Percentiles rank a stretch among this genome's conserved stretches.
Evolutionary conservation across 2,329 filamentous ascomycete species (phyloP).

Genomic region (Aspergillus unguis): DNA sequence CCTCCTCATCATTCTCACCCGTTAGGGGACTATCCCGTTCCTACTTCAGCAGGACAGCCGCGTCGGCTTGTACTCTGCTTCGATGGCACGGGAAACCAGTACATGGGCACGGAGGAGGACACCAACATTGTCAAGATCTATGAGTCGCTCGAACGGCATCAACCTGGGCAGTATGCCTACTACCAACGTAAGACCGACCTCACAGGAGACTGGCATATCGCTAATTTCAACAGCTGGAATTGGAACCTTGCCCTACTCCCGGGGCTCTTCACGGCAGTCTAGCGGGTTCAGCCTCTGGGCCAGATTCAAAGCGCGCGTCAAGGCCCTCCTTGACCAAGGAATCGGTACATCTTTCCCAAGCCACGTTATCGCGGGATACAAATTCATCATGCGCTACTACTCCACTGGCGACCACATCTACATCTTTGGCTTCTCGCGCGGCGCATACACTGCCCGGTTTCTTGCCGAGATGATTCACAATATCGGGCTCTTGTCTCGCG

Average conservation of each 20-base stretch:
- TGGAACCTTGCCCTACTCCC: constrained; percentile 9
- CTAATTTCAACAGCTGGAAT: constrained; percentile 4
- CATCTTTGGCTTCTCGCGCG: constrained; percentile 15
- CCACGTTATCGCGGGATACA: constrained; percentile 6
- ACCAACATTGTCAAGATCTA: constrained; percentile 15
- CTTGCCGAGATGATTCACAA: constrained; percentile 14
- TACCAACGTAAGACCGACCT: constrained; percentile 8
- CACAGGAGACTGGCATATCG: too few species aligned
- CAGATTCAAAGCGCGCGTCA: constrained; percentile 3
- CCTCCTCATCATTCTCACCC: background rate
- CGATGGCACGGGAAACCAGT: constrained; percentile 14
- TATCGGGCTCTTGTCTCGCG: constrained; percentile 44
- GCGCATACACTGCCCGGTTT: constrained; percentile 13
- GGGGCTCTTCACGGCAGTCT: constrained; percentile 1
- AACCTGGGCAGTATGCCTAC: constrained; percentile 7
- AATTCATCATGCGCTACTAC: constrained; percentile 12
- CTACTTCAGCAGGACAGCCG: constrained; percentile 3
- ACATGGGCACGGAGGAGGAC: constrained; percentile 10
- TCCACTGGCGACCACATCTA: constrained; percentile 13
- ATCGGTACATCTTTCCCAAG: constrained; percentile 8
- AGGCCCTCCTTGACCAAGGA: constrained; percentile 7
- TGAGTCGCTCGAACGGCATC: constrained; percentile 10
- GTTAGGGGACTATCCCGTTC: background rate
- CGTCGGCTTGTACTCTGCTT: constrained; percentile 14
- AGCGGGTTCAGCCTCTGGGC: constrained; percentile 3